phyloP scores from a whole-genome alignment of 163 green algal genomes.

The Scenedesmus sp. region DNA sequence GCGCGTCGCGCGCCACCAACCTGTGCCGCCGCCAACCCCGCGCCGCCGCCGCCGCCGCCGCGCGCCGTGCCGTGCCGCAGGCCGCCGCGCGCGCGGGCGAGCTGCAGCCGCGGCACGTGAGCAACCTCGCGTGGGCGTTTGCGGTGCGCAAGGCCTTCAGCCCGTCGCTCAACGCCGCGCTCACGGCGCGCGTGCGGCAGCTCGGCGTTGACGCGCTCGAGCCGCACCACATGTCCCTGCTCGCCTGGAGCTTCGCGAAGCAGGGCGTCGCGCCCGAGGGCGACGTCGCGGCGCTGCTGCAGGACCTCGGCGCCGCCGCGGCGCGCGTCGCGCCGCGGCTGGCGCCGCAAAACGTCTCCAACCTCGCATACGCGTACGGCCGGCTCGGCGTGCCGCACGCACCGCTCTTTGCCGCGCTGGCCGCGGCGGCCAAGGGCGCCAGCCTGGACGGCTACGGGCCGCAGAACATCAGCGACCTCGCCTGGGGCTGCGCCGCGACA shows the following conservation, averaged over 20 bases:
- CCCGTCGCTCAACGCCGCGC: conserved; percentile 1
- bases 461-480: conserved; percentile 44
- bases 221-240: conserved; percentile 27
- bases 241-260: conserved; percentile 36
- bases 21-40: no score
- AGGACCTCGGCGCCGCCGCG: background rate
- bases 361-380: conserved; percentile 24
- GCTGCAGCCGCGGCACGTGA: conserved; percentile 14
- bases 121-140: conserved; percentile 33
- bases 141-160: conserved; percentile 36
- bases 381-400: conserved; percentile 4
- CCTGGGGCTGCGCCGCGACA: conserved; percentile 26
- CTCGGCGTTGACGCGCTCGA: background rate
- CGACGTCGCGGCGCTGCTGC: conserved; percentile 11
- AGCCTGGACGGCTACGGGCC: conserved; percentile 20
- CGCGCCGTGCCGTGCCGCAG: no score
- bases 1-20: no score
- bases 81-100: background rate
- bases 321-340: background rate
- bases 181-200: background rate
- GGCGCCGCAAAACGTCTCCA: conserved; percentile 34
- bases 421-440: conserved; percentile 2
- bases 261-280: conserved; percentile 8
- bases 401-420: conserved; percentile 3
- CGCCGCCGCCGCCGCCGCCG: no score